Evolutionary conservation across 768 basidiomycete species (phyloP), one percentile per base, ranked within the genome.

Genomic region (Cystobasidium tubakii): DNA sequence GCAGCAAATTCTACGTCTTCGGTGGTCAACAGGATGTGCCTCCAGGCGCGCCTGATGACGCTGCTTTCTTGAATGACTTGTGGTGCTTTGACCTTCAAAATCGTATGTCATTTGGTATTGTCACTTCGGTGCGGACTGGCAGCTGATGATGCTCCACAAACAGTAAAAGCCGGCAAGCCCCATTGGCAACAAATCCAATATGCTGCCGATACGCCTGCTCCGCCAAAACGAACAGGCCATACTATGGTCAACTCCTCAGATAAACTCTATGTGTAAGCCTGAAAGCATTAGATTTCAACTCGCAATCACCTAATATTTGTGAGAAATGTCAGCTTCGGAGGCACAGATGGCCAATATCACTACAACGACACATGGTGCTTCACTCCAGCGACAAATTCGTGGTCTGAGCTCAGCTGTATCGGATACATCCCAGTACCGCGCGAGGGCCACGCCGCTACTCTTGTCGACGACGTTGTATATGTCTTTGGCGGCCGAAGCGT

Each of bases 351-450:
- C n/a, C 88, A 89, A 80, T 98, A 90, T 82, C 96, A 98, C 80
- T 99, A 99, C 83, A 99, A 98, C 81, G 96, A 99, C 80, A 97
- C 93, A 7, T 99, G 96, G 96, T 85, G 88, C 1, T 98, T 90
- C 81, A 92, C 95, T 80, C 83, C 92, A 64, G 84, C 84, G 44
- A 89, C 91, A 0, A 85, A 86, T 67, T 86, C 82, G 55, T 99
- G 96, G 96, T 85, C 89, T 1, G 96, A 99, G 80, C 83, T 99
- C 44, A 87, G 89, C 23, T 98, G 94, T 82, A 97, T 96, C 73
- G 96, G 96, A 0, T 98, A 90, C 80, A 96, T 97, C 62, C 96
- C 96, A 23, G 89, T 90, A 7, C 90, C 96, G 1, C 84, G 96
- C 63, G 96, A 99, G 81, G 95, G 96, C 0, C 96, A 99, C 78